A percentile compares a stretch with the other conserved stretches of the same genome.
Evolutionary conservation across 2,329 filamentous ascomycete genomes (phyloP).

Genomic region (Claviceps sorghi): DNA sequence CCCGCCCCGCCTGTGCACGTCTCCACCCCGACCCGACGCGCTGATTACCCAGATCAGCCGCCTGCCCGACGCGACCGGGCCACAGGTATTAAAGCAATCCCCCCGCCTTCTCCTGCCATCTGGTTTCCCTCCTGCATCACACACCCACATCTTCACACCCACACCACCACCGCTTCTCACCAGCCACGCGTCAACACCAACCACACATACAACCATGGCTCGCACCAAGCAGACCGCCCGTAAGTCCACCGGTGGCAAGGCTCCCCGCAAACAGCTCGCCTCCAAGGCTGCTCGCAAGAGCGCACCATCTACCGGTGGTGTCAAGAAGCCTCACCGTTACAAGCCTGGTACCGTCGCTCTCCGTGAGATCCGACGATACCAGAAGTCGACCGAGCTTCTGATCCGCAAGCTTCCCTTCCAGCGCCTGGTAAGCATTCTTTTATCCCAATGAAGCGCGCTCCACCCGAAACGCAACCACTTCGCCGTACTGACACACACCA

Average conservation of each 20-base stretch:
- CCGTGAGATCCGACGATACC: conserved; percentile 96
- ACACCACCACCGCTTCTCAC: background rate
- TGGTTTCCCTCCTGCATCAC: conserved; percentile 28
- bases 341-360: conserved; percentile 94
- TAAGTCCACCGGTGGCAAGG: conserved; percentile 70
- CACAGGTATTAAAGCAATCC: conserved; percentile 27
- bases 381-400: conserved; percentile 91
- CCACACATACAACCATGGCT: conserved; percentile 38
- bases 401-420: conserved; percentile 98
- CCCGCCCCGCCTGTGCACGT: conserved; percentile 12
- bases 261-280: conserved; percentile 87
- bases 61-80: conserved; percentile 14
- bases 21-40: conserved; percentile 3
- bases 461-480: background rate
- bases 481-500: conserved; percentile 16
- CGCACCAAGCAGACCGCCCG: conserved; percentile 54
- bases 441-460: no score
- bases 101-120: conserved; percentile 26
- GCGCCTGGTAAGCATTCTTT: conserved; percentile 54
- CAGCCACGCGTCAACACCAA: conserved; percentile 10
- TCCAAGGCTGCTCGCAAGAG: conserved; percentile 98
- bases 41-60: conserved; percentile 23
- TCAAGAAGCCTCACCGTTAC: conserved; percentile 88
- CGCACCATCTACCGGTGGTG: conserved; percentile 88
- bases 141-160: conserved; percentile 14